These are phyloP conservation scores for Mangifera indica DNA, from an alignment of 345 rosid species.

Conservation along the genomic window DNA sequence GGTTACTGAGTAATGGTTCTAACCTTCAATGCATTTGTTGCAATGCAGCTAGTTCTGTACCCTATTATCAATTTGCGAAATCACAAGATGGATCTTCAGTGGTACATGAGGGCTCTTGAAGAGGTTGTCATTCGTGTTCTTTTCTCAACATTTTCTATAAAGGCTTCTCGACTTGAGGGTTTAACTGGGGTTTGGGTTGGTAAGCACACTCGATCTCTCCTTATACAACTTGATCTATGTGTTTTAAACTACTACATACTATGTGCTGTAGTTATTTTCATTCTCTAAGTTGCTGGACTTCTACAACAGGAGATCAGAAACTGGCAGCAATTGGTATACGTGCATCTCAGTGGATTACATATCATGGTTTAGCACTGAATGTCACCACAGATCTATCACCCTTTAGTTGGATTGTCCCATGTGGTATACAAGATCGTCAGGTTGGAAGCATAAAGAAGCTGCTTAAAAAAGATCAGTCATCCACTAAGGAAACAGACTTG, in stretches of 20 bases:
- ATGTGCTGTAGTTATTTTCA: background rate
- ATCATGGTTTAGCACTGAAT: slow-evolving; percentile 80
- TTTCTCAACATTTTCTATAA: slow-evolving; percentile 57
- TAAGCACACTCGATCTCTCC: slow-evolving; percentile 27
- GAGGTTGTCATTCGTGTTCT: slow-evolving; percentile 79
- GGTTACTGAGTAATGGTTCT: slow-evolving; percentile 1
- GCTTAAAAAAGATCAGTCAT: slow-evolving; percentile 27
- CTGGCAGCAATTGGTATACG: slow-evolving; percentile 79
- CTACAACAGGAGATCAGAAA: slow-evolving; percentile 58
- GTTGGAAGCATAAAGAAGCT: slow-evolving; percentile 67
- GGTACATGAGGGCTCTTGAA: slow-evolving; percentile 91
- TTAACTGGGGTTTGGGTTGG: slow-evolving; percentile 94
- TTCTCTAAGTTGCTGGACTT: background rate
- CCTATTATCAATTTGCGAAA: slow-evolving; percentile 82
- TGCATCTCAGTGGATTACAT: slow-evolving; percentile 72
- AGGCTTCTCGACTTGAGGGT: slow-evolving; percentile 70
- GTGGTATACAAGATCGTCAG: slow-evolving; percentile 62
- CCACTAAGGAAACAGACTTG: background rate
- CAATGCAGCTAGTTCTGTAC: slow-evolving; percentile 76
- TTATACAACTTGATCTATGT: background rate
- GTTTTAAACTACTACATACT: slow-evolving; percentile 1
- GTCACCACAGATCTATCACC: slow-evolving; percentile 77
- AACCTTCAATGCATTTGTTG: slow-evolving; percentile 21
- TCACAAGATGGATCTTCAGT: slow-evolving; percentile 93
- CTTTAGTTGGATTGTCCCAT: slow-evolving; percentile 65